phyloP scores from a whole-genome alignment of 768 basidiomycete species.

The Gautieria morchelliformis region DNA sequence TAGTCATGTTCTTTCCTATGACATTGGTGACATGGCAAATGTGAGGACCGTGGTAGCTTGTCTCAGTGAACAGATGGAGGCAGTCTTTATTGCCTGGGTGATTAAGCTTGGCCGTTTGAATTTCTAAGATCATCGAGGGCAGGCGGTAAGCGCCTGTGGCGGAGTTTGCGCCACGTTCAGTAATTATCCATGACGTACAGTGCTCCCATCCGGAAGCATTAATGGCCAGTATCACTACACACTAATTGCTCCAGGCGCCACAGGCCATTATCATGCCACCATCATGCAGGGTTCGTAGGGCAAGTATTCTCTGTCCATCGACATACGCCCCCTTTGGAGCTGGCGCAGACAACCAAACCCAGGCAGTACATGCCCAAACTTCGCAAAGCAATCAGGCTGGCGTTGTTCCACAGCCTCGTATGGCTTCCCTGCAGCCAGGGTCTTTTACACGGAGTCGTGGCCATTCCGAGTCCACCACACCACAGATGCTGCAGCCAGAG shows the following conservation, averaged over 20 bases:
- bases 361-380: background rate
- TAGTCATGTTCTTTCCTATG: conserved; percentile 3
- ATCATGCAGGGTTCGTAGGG: background rate
- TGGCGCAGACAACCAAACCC: background rate
- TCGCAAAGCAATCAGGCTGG: too few species aligned
- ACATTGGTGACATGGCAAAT: conserved; percentile 10
- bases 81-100: background rate
- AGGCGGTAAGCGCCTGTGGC: too few species aligned
- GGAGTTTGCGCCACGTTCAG: too few species aligned
- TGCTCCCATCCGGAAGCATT: too few species aligned
- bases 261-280: background rate
- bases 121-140: too few species aligned
- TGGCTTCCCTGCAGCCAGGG: too few species aligned
- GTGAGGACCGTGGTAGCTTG: conserved; percentile 11
- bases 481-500: background rate
- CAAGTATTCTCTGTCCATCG: background rate
- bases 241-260: background rate
- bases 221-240: too few species aligned
- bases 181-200: too few species aligned
- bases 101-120: too few species aligned
- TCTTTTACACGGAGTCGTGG: too few species aligned
- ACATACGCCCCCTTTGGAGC: background rate
- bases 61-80: conserved; percentile 1
- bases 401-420: too few species aligned
- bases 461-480: too few species aligned